phyloP scores from a whole-genome alignment of 805 yeast genomes.

The Yamadazyma insecticola region DNA sequence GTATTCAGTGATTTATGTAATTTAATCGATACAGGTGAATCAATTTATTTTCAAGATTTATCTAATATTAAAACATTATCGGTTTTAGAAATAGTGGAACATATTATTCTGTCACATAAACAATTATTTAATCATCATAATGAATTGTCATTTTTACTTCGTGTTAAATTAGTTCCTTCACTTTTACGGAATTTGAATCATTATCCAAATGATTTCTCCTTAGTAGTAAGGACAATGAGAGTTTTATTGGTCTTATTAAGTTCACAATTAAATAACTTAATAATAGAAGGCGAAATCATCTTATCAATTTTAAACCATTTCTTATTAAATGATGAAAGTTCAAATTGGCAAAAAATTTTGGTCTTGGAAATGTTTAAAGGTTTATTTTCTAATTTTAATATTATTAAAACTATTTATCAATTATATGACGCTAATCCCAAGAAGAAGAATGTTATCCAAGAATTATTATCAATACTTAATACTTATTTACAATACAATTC shows the following conservation, averaged over 20 bases:
- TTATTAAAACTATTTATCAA: slow-evolving; percentile 49
- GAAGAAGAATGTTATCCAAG: slow-evolving; percentile 57
- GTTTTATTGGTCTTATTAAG: slow-evolving; percentile 59
- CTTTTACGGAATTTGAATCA: slow-evolving; percentile 56
- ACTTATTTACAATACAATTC: slow-evolving; percentile 19
- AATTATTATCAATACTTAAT: slow-evolving; percentile 38
- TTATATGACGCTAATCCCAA: slow-evolving; percentile 56
- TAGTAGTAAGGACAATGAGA: slow-evolving; percentile 71
- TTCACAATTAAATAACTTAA: slow-evolving; percentile 53
- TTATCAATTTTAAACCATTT: slow-evolving; percentile 70
- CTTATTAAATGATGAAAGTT: slow-evolving; percentile 47
- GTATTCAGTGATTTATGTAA: slow-evolving; percentile 71
- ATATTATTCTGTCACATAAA: slow-evolving; percentile 62
- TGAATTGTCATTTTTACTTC: slow-evolving; percentile 63
- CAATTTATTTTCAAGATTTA: slow-evolving; percentile 48
- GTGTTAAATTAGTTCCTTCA: slow-evolving; percentile 71
- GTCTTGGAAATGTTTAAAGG: slow-evolving; percentile 69
- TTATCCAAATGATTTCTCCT: slow-evolving; percentile 58
- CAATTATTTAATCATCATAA: slow-evolving; percentile 49
- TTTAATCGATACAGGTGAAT: slow-evolving; percentile 54
- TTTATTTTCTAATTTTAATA: slow-evolving; percentile 51
- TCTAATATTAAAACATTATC: slow-evolving; percentile 54
- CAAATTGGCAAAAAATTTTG: slow-evolving; percentile 66
- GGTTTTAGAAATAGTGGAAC: slow-evolving; percentile 81
- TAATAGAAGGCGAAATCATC: slow-evolving; percentile 77